Percentiles rank a stretch among this genome's conserved stretches.
Evolutionary conservation across 2,329 filamentous ascomycete genomes (phyloP).

Genomic region (Emergomyces orientalis): DNA sequence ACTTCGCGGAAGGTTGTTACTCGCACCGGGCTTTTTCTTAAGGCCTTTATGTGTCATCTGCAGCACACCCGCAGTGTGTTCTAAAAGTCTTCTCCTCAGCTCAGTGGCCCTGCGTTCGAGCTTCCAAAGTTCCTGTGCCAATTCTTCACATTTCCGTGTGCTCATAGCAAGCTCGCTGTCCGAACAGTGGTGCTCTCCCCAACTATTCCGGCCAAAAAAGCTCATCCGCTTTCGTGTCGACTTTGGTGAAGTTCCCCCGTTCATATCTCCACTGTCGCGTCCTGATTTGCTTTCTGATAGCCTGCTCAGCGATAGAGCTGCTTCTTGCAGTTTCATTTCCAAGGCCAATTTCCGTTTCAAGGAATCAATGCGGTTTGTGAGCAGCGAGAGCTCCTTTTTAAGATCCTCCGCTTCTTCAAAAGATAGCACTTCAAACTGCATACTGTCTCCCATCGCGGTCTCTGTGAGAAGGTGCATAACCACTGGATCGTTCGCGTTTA

Average conservation of each 20-base stretch:
- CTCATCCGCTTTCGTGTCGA: constrained; percentile 46
- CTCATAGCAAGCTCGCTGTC: constrained; percentile 66
- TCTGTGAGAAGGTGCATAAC: constrained; percentile 88
- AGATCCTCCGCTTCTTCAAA: constrained; percentile 85
- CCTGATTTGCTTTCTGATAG: constrained; percentile 60
- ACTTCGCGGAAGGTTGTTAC: constrained; percentile 48
- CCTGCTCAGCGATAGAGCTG: constrained; percentile 73
- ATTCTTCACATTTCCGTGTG: constrained; percentile 73
- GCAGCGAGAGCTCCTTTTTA: constrained; percentile 71
- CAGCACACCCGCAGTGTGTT: constrained; percentile 86
- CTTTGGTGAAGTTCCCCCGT: constrained; percentile 35
- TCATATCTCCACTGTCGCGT: constrained; percentile 27
- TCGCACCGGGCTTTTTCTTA: constrained; percentile 46
- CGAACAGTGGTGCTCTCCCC: constrained; percentile 20
- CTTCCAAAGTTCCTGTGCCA: constrained; percentile 69
- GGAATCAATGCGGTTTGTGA: constrained; percentile 70
- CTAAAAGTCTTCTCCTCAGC: constrained; percentile 64
- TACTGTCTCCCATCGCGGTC: constrained; percentile 83
- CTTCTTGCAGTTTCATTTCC: constrained; percentile 90
- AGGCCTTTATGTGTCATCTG: constrained; percentile 77
- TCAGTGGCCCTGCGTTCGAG: constrained; percentile 69
- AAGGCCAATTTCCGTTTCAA: constrained; percentile 74
- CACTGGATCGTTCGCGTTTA: constrained; percentile 50
- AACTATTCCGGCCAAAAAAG: constrained; percentile 39
- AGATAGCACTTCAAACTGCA: constrained; percentile 72